Evolutionary conservation across 495 filamentous ascomycete species (phyloP).

Genomic region (Sordaria brevicollis): DNA sequence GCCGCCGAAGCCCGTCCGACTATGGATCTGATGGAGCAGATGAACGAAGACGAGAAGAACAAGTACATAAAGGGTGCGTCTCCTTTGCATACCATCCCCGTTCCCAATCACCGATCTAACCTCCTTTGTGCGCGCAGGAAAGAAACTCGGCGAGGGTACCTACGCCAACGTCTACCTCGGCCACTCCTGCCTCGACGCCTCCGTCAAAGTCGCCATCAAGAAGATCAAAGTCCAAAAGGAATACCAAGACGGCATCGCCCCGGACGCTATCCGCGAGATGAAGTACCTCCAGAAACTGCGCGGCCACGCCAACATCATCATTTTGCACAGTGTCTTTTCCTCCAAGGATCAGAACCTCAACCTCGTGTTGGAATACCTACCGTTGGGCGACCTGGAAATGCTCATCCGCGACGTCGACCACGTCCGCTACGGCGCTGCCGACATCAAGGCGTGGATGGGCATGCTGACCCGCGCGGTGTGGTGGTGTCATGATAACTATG

Average conservation of each 20-base stretch:
- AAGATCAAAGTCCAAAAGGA: conserved; percentile 94
- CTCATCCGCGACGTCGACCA: conserved; percentile 72
- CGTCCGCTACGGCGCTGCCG: conserved; percentile 57
- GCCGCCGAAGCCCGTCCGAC: conserved; percentile 9
- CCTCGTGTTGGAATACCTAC: conserved; percentile 86
- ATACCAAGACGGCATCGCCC: conserved; percentile 70
- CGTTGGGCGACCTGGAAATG: conserved; percentile 83
- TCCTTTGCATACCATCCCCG: background rate
- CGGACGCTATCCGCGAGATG: conserved; percentile 92
- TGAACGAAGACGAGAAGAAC: conserved; percentile 76
- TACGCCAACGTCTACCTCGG: conserved; percentile 94
- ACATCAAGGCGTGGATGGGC: conserved; percentile 97
- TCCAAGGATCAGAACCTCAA: conserved; percentile 87
- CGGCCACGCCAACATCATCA: conserved; percentile 86
- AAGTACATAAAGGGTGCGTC: conserved; percentile 78
- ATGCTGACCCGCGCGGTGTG: conserved; percentile 90
- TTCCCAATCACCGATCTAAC: background rate
- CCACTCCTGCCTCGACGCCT: conserved; percentile 56
- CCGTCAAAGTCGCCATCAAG: conserved; percentile 79
- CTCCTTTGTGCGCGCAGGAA: too few species aligned
- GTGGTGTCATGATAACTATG: conserved; percentile 93
- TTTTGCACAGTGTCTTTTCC: conserved; percentile 80
- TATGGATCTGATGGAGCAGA: conserved; percentile 65
- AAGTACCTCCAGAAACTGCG: conserved; percentile 88
- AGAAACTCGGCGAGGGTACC: conserved; percentile 90